Evolutionary conservation across 169 alveolate species (phyloP), one percentile per base, ranked within the genome.

Genomic region (Fabrea salina): DNA sequence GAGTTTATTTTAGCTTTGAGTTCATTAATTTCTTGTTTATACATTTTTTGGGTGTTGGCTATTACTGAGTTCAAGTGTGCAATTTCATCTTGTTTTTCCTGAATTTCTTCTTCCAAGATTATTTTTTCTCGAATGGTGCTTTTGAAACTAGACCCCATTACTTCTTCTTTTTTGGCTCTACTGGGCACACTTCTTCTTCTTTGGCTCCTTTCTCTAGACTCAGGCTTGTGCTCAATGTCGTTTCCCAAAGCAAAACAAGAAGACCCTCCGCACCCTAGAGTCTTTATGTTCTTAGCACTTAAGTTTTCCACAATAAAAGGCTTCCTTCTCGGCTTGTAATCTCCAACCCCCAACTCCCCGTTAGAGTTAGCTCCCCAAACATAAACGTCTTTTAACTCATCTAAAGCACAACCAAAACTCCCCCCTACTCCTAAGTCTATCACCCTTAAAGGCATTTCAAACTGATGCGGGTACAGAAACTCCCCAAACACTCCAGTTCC

Each of bases 291-390:
- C 40, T 74, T 54, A 8, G 32, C 40, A 32, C 40, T 50, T 13
- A 74, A 33, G 1, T 27, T 40, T 11, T 1, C 13, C 0, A 70
- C 79, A 22, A 19, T 44, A 25, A 40, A 27, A 16, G 89, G 86
- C 3, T 41, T 30, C 32, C 43, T 16, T 56, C 79, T 53, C 8
- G 86, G 79, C 27, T 75, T 57, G 16, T 47, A 56, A 44, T 86
- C 91, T 4, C 87, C 86, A 4, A 50, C 30, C 0, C 89, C 92
- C 16, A 83, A 75, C 41, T 83, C 89, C 37, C 89, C 89, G 54
- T 79, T 72, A 6, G 85, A 47, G 56, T 83, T 86, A n/a, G 79
- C 78, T 27, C 92, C 92, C 85, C 88, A 83, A n/a, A 67, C 82
- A 70, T 75, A 85, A 2, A 85, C 68, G 6, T 22, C 35, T 5